Evolutionary conservation across 768 basidiomycete species (phyloP), one percentile per base, ranked within the genome.

Genomic region (Suillus subaureus): DNA sequence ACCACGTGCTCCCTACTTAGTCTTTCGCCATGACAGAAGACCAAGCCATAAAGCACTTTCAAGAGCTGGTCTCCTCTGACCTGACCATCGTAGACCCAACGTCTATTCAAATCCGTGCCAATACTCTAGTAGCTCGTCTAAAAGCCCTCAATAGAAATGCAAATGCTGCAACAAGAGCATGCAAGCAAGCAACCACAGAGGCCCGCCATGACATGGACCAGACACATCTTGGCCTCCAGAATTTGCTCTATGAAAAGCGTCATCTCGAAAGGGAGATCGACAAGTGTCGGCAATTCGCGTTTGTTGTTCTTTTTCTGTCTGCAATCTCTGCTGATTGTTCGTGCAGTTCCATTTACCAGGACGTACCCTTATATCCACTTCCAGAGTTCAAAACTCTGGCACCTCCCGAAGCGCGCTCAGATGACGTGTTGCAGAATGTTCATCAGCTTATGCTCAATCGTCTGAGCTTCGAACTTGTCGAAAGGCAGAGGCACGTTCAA

Each of bases 221-320:
- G 78, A 89, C 92, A 0, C 88, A 94, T 76, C 87, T 96, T 45
- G 88, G 88, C 26, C 85, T 93, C 37, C 93, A 96, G 78, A 96
- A 96, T 69, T 80, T 95, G 42, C 83, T 91, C 58, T 96, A 96
- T 70, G 94, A 96, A 78, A 93, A 92, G 73, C 85, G 93, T 33
- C 93, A 96, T 72, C 86, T 96, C 6, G 93, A 95, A 76, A 85
- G 92, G 64, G 94, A 96, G 79, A 96, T 96, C 42, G 91, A 93
- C 71, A 94, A 95, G 74, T 96, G 94, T 78, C 86, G 92, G 57
- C 93, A 96, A 73, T 96, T 94, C 73, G 92, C 91, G 93, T 95
- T 74, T 71, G 92, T 83, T 54, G 9, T 2, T 8, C 12, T 26
- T 60, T 42, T 8, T 40, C 18, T 35, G 47, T 37, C 33, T 33